Base-by-base conservation (phyloP, 2,329 filamentous ascomycete species). In the Helicocarpus griseus region DNA sequence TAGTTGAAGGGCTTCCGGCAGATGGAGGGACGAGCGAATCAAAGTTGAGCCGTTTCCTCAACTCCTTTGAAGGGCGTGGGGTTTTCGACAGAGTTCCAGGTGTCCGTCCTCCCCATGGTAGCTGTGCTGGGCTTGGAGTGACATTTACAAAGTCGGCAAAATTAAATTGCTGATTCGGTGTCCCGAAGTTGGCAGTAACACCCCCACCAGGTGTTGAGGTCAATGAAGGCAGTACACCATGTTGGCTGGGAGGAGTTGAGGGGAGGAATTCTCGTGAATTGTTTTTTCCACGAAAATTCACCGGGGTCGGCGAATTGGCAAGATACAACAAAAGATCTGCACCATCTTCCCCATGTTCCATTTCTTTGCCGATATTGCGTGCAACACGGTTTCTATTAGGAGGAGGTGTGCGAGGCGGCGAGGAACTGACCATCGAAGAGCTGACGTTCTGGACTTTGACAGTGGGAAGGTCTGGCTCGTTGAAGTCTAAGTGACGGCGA, bases 141-240 rank as follows among this genome's bases (percentile, higher is more conserved):
- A 97, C 91, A 70, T 97, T 96, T 65, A 97, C 85, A 70, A 95
- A 98, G 65, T 98, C 93, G 49, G 89, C 82, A 71, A 97, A 95
- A 72, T 97, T 94, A 69, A 97, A 94, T 47, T 77, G 80, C 63
- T 90, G 86, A 14, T 85, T 85, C 0, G 91, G 91, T 0, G 91
- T 97, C 56, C 81, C 83, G 48, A 83, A 77, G 46, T 77, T 77
- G 41, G 83, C 81, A 84, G 94, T 52, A 82, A 94, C 21, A 82
- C 89, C 56, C 87, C 74, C 49, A 81, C 87, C 58, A 76, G 79
- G 75, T 11, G 79, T 81, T 2, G 69, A 67, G 28, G 78, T 76
- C 50, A 82, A 68, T 50, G 77, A 73, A 47, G 74, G 72, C 41
- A 77, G 66, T 24, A 64, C 62, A 14, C 68, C 66, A 58, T 76